These are phyloP conservation scores for Pyrus communis DNA, from an alignment of 306 rosid species.

Conservation along the genomic window DNA sequence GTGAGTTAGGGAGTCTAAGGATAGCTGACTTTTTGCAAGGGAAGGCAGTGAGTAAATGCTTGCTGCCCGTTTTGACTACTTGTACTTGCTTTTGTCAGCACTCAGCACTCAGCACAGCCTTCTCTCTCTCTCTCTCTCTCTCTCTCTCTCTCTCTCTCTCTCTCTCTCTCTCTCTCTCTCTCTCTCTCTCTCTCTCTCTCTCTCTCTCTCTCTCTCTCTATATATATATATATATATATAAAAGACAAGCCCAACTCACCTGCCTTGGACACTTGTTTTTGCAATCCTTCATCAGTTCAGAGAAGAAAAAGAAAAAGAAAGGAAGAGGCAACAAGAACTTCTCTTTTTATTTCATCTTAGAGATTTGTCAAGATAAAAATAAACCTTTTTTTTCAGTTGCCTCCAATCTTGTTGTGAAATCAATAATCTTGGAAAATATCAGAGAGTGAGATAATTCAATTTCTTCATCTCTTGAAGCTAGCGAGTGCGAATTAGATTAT, in stretches of 20 bases:
- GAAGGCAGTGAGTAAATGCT: conserved; percentile 43
- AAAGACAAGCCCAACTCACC: conserved; percentile 19
- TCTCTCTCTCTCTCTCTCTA: not conserved
- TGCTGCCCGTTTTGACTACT: conserved; percentile 39
- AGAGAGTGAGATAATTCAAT: too few relatives aligned
- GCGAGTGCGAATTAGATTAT: not conserved
- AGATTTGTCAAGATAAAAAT: not conserved
- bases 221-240: conserved; percentile 1
- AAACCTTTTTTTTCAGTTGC: not conserved
- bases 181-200: not conserved
- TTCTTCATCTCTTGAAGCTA: not conserved
- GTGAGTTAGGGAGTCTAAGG: conserved; percentile 5
- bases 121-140: not conserved
- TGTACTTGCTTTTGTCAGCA: conserved; percentile 29
- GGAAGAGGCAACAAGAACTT: not conserved
- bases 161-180: not conserved
- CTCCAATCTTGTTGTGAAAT: not conserved
- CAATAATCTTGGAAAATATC: not conserved
- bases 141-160: not conserved
- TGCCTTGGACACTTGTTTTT: conserved; percentile 29
- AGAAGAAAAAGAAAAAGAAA: not conserved
- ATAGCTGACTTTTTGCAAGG: conserved; percentile 36
- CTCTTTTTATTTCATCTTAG: not conserved
- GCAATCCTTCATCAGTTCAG: not conserved
- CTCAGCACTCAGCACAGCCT: not conserved